A percentile compares a stretch with the other conserved stretches of the same genome.
Conservation (phyloP, 2,329 filamentous ascomycete species). For the Passalora sequoiae region DNA sequence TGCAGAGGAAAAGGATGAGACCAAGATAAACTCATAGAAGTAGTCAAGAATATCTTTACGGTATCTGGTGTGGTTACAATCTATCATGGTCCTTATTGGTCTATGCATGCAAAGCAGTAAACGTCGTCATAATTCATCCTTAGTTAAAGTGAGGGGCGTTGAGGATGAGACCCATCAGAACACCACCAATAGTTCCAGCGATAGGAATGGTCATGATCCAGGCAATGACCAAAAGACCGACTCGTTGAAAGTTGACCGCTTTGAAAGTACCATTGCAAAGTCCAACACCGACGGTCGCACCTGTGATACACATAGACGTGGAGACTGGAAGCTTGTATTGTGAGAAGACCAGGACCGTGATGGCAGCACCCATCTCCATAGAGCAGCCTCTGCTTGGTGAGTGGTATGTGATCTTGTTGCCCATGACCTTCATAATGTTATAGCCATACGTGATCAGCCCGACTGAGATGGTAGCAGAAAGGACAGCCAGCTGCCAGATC, state of each 20-base stretch:
- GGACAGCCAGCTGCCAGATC: slow-evolving; percentile 70
- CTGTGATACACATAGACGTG: slow-evolving; percentile 61
- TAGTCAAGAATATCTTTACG: too few species aligned
- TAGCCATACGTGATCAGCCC: slow-evolving; percentile 60
- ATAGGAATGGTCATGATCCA: slow-evolving; percentile 59
- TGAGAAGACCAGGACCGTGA: slow-evolving; percentile 60
- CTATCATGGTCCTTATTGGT: too few species aligned
- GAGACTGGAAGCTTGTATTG: slow-evolving; percentile 59
- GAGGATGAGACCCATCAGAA: slow-evolving; percentile 58
- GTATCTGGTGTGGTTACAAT: background rate
- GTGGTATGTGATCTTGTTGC: slow-evolving; percentile 57
- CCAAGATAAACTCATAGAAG: too few species aligned
- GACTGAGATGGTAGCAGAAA: slow-evolving; percentile 51
- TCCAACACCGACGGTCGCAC: slow-evolving; percentile 58
- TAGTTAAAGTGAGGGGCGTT: slow-evolving; percentile 49
- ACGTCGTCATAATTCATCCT: too few species aligned
- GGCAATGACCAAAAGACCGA: slow-evolving; percentile 54
- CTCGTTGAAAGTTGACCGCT: slow-evolving; percentile 60
- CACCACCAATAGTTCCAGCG: slow-evolving; percentile 54
- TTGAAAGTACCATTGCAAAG: slow-evolving; percentile 56
- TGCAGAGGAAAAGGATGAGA: too few species aligned
- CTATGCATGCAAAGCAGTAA: too few species aligned
- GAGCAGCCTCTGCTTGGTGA: slow-evolving; percentile 53
- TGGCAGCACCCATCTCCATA: slow-evolving; percentile 57
- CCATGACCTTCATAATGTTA: slow-evolving; percentile 58